Evolutionary conservation across 1,284 basidiomycete genomes (phyloP), one percentile per base, ranked within the genome.

Genomic region (Somion occarium): DNA sequence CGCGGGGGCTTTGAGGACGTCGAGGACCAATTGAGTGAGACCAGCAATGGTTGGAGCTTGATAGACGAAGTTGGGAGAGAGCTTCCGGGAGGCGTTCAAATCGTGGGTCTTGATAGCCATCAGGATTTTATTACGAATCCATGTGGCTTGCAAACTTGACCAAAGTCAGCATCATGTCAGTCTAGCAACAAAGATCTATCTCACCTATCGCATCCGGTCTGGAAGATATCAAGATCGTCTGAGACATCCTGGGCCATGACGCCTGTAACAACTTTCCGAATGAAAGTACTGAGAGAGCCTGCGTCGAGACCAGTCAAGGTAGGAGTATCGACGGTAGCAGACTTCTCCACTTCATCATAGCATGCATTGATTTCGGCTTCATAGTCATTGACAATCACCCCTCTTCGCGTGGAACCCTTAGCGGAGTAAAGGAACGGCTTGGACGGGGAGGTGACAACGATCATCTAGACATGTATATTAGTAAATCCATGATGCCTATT

Each of bases 191-290:
- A 7, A 13, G 18, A 20, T 2, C 38, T 3, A 3, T 12, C 49
- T 38, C 24, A 73, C 74, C 73, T 75, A 52, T 76, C 74, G 42
- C 72, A 72, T 15, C 75, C 75, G 48, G 59, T 55, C 30, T 70
- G 63, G 59, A 76, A 76, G 15, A 76, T 53, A 56, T 77, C 73
- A 39, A 65, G 70, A 37, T 69, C 62, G 41, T 72, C 70, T 1
- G 45, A 24, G 1, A 71, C 53, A 0, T 34, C n/a, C 7, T 53
- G 50, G 3, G 50, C 46, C 43, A 71, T 38, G 5, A 71, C 67
- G 20, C 56, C 59, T 2, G 48, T 22, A 0, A 73, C 62, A 19
- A 64, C 61, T 5, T 44, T 49, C 7, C 65, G 54, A 15, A 69
- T 64, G 50, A 73, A 73, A 3, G 50, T 46, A 2, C 53, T 54